Evolutionary conservation across 257 asterid species (phyloP).

Genomic region (Nemophila menziesii): DNA sequence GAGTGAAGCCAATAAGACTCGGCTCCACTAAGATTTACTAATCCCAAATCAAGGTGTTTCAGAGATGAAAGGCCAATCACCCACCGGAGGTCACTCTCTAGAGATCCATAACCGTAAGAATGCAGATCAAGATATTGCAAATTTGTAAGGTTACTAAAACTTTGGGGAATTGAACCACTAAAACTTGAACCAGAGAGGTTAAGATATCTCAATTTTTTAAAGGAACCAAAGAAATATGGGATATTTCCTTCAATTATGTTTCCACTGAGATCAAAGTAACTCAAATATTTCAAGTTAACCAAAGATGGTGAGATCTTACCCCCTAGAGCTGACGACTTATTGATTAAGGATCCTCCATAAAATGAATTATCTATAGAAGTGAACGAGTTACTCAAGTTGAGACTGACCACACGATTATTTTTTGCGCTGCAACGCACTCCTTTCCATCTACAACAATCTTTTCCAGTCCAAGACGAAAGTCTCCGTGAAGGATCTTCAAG

Average conservation of each 20-base stretch:
- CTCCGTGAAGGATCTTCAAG: slow-evolving; percentile 20
- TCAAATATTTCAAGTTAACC: no score
- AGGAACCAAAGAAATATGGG: slow-evolving; percentile 20
- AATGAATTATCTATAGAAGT: slow-evolving; percentile 16
- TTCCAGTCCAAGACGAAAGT: slow-evolving; percentile 25
- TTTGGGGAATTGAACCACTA: slow-evolving; percentile 17
- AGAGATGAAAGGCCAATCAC: neutral
- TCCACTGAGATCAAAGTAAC: no score
- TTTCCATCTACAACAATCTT: slow-evolving; percentile 25
- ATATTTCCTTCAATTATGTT: slow-evolving; percentile 24
- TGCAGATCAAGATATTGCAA: neutral
- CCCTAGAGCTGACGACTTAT: slow-evolving; percentile 26
- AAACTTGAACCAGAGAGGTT: slow-evolving; percentile 5
- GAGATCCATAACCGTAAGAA: neutral
- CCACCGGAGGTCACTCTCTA: slow-evolving; percentile 2
- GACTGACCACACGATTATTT: slow-evolving; percentile 14
- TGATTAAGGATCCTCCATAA: slow-evolving; percentile 15
- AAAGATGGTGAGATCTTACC: no score
- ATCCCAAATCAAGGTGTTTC: slow-evolving; percentile 1
- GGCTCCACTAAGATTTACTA: neutral
- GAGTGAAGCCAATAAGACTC: slow-evolving; percentile 10
- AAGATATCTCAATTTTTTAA: slow-evolving; percentile 6
- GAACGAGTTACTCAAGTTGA: slow-evolving; percentile 15
- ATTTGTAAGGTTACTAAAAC: slow-evolving; percentile 6
- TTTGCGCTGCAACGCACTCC: slow-evolving; percentile 24